Conservation (phyloP, 371 early-diverging fungal species). For the Mucor ambiguus region DNA sequence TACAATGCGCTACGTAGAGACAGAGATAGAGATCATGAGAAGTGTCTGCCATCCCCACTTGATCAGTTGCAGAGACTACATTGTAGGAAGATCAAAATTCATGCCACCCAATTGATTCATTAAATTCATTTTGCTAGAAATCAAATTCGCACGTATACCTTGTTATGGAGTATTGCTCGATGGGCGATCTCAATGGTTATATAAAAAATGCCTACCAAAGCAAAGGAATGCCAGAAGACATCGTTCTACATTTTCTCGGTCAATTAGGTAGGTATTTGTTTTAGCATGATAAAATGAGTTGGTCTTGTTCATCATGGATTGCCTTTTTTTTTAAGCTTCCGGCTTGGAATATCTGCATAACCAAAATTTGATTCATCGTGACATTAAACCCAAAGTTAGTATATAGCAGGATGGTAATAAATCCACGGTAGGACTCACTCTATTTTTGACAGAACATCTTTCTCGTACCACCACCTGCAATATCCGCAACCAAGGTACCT, state of each 20-base stretch:
- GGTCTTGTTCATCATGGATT: background rate
- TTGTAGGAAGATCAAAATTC: constrained; percentile 45
- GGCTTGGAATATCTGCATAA: constrained; percentile 85
- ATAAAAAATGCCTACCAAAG: constrained; percentile 69
- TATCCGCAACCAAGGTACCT: constrained; percentile 57
- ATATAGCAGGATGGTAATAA: background rate
- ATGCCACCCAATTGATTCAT: background rate
- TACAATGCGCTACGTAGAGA: constrained; percentile 67
- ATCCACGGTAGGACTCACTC: background rate
- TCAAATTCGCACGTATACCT: constrained; percentile 86
- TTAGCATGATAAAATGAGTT: background rate
- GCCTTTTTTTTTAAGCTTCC: constrained; percentile 43
- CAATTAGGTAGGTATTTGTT: constrained; percentile 3
- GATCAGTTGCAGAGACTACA: constrained; percentile 76
- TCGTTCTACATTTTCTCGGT: constrained; percentile 67
- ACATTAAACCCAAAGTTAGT: constrained; percentile 83
- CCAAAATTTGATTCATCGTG: constrained; percentile 90
- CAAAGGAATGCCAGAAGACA: constrained; percentile 70
- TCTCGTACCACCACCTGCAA: constrained; percentile 31
- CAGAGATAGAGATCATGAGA: constrained; percentile 87
- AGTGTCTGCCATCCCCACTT: constrained; percentile 78
- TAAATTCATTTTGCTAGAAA: constrained; percentile 52
- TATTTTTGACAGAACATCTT: constrained; percentile 21
- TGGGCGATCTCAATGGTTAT: constrained; percentile 87
- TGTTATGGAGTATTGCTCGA: constrained; percentile 91